phyloP scores from a whole-genome alignment of 2,329 filamentous ascomycete species.

The Calonectria fujianensis region DNA sequence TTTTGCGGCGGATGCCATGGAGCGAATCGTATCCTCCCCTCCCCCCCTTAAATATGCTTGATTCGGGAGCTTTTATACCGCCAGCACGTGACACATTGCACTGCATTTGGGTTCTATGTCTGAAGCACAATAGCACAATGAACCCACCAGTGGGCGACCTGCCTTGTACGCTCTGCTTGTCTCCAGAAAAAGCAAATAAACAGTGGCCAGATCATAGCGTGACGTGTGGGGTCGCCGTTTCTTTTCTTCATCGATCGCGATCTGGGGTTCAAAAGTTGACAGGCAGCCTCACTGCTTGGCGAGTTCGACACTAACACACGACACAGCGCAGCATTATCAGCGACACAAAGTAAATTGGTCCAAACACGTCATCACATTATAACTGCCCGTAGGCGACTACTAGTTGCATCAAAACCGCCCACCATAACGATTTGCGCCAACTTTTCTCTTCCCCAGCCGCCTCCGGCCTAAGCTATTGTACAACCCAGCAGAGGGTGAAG shows the following conservation, averaged over 20 bases:
- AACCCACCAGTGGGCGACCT: neutral
- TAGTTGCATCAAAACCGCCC: slow-evolving; percentile 55
- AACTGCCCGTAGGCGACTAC: slow-evolving; percentile 35
- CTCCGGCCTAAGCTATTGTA: slow-evolving; percentile 60
- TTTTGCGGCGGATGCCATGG: neutral
- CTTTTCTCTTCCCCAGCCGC: slow-evolving; percentile 58
- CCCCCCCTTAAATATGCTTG: neutral
- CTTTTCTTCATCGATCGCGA: slow-evolving; percentile 5
- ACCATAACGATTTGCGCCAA: slow-evolving; percentile 59
- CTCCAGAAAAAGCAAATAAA: slow-evolving; percentile 4
- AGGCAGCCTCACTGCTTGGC: neutral
- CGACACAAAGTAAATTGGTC: neutral
- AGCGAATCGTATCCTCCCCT: neutral
- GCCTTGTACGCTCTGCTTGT: neutral
- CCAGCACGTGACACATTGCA: neutral
- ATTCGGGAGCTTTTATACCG: neutral
- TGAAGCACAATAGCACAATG: neutral
- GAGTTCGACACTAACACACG: neutral
- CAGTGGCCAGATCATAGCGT: neutral
- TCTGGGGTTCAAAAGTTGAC: neutral
- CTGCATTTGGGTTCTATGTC: slow-evolving; percentile 2
- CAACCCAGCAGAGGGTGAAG: slow-evolving; percentile 60
- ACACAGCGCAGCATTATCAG: neutral
- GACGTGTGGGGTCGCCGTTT: slow-evolving; percentile 13
- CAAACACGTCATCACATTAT: slow-evolving; percentile 36